Evolutionary conservation across 768 basidiomycete genomes (phyloP), one percentile per base, ranked within the genome.

Genomic region (Termitomyces sp.): DNA sequence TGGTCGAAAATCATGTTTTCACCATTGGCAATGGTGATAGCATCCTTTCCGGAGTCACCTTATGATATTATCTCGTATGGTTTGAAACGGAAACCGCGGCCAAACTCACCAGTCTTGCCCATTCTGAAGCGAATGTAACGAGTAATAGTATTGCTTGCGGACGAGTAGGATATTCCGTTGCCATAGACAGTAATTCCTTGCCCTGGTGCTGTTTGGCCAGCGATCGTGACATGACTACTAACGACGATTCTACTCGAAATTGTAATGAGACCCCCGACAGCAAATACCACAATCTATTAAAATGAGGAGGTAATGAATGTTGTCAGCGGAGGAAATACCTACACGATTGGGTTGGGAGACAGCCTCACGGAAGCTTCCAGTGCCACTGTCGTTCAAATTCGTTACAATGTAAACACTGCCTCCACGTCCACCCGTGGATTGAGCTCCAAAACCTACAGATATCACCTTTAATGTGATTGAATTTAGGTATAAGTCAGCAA

Each of bases 111-210:
- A 31, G 63, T 53, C 5, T 49, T 69, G 25, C 74, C 74, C 74
- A 75, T 75, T 52, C 65, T 63, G n/a, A 59, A 66, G 48, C 65
- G 65, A 53, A 66, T 66, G 38, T 66, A 66, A 25, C 62, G 62
- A 20, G 65, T 66, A 25, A 66, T 66, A 36, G 65, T 72, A 59
- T 76, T 70, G 52, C 65, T 55, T 12, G 74, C 72, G 8, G 57
- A 62, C 5, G 74, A 76, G 47, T 74, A 74, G 12, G 71, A 72
- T 47, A 73, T 57, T 34, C 72, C 73, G 53, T 76, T 74, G 10
- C 74, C 74, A 57, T 73, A 74, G 47, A 75, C 70, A 25, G 74
- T 76, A 32, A 76, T 76, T n/a, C 74, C 74, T 65, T 74, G 73
- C 15, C 74, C 74, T 31, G 74, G 74, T 20, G 74, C 74, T n/a